Conservation (phyloP, 441 rosid genomes). For the Populus hybrid region DNA sequence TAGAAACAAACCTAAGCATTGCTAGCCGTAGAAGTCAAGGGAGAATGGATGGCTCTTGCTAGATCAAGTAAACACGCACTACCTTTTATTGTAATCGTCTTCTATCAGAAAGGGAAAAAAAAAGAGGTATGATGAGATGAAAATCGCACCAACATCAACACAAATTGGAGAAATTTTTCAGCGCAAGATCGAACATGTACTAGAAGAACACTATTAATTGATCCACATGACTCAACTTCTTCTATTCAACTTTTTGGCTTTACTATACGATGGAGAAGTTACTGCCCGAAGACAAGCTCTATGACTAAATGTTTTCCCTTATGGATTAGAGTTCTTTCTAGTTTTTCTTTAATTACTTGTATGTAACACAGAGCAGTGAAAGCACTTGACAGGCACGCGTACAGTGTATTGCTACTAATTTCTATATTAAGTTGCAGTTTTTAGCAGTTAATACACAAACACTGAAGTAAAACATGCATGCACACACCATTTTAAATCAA, state of each 20-base stretch:
- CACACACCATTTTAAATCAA: too few relatives aligned
- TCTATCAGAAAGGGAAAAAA: not conserved
- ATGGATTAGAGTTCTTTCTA: not conserved
- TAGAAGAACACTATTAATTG: not conserved
- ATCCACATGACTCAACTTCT: not conserved
- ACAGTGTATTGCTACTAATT: not conserved
- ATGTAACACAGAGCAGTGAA: not conserved
- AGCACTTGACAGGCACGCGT: not conserved
- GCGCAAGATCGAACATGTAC: not conserved
- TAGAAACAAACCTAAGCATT: slow-evolving; percentile 3
- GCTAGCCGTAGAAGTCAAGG: slow-evolving; percentile 12
- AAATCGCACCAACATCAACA: not conserved
- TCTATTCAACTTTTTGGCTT: not conserved
- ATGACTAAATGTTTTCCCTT: not conserved
- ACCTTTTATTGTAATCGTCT: not conserved
- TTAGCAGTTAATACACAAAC: too few relatives aligned
- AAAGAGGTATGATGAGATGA: not conserved
- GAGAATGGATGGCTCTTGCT: not conserved
- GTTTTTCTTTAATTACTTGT: not conserved
- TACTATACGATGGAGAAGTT: not conserved
- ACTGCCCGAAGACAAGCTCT: not conserved
- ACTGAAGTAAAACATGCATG: too few relatives aligned
- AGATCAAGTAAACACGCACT: not conserved
- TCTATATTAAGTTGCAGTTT: too few relatives aligned
- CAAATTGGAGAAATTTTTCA: not conserved